A percentile compares a stretch with the other conserved stretches of the same genome.
These are phyloP conservation scores for Rhamnella rubrinervis DNA, from an alignment of 331 rosid species.

Conservation along the genomic window DNA sequence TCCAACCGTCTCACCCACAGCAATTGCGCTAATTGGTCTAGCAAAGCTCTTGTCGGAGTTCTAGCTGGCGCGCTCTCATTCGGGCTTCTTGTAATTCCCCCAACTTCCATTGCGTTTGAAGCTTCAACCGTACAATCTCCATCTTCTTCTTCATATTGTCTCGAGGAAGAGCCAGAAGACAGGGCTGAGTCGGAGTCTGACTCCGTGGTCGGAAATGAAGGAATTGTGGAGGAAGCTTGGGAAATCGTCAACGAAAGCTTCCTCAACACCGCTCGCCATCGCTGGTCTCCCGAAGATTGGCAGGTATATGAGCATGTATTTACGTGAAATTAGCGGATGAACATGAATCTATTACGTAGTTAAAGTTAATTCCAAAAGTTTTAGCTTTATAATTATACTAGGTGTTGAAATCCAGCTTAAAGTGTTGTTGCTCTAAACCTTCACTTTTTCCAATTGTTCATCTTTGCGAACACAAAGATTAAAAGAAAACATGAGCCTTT, in stretches of 20 bases:
- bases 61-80: slow-evolving; percentile 65
- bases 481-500: too few relatives aligned
- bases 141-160: slow-evolving; percentile 35
- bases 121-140: slow-evolving; percentile 25
- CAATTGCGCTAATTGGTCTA: slow-evolving; percentile 20
- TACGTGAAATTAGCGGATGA: not conserved
- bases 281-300: slow-evolving; percentile 76
- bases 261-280: slow-evolving; percentile 56
- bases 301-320: slow-evolving; percentile 35
- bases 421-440: too few relatives aligned
- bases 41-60: slow-evolving; percentile 43
- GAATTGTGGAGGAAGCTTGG: slow-evolving; percentile 93
- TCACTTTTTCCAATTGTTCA: too few relatives aligned
- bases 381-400: too few relatives aligned
- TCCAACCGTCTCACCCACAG: slow-evolving; percentile 10
- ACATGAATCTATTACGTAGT: not conserved
- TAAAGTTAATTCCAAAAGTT: not conserved
- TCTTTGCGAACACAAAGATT: not conserved
- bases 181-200: slow-evolving; percentile 31
- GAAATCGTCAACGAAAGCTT: slow-evolving; percentile 81
- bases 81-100: slow-evolving; percentile 44
- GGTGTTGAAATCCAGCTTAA: too few relatives aligned
- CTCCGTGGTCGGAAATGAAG: slow-evolving; percentile 49
- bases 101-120: slow-evolving; percentile 41
- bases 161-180: slow-evolving; percentile 33